Base-by-base conservation (phyloP, 1,139 yeast species). In the Hemisphaericaspora subhashii region DNA sequence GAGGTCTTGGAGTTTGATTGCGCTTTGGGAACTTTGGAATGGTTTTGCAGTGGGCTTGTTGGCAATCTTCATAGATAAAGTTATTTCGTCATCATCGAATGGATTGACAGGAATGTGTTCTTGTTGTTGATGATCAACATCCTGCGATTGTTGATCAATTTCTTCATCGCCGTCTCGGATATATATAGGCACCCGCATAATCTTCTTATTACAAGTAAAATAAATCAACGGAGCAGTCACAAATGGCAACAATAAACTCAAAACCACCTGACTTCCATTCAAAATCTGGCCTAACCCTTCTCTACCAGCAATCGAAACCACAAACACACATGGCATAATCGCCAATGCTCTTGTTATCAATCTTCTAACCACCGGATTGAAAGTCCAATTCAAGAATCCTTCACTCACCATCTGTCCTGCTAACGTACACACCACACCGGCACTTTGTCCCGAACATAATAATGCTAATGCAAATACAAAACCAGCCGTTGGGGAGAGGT, bases 361-460 rank as follows among this genome's bases (percentile, higher is more conserved):
- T 48, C 98, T 76, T 42, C 97, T 79, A 3, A 85, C 68, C 69
- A 94, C 92, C 1, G 98, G 98, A 23, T 86, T 81, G 46, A 90
- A 72, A 1, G 86, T 71, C 92, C 97, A 88, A 45, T 78, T 73
- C 34, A 90, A 72, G 53, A 90, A 94, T 0, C 98, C 98, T 58
- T 92, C 98, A 53, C 89, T 82, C 1, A 92, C 96, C 80, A 90
- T 88, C 60, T 92, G 98, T 15, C 98, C 97, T 1, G 98, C 95
- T 55, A 92, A 74, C 0, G 98, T 92, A 55, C 97, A 92, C n/a
- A 92, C 96, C 22, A 94, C 86, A 36, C 98, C 98, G 2, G 98
- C 98, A 54, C 96, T 86, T 58, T 90, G 96, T 14, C 98, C 98
- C n/a, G 96, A 86, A 57, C 90, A 89, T 38, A 92, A 69, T 60